Evolutionary conservation across 306 rosid species (phyloP).

Genomic region (Astragalus membranaceus): DNA sequence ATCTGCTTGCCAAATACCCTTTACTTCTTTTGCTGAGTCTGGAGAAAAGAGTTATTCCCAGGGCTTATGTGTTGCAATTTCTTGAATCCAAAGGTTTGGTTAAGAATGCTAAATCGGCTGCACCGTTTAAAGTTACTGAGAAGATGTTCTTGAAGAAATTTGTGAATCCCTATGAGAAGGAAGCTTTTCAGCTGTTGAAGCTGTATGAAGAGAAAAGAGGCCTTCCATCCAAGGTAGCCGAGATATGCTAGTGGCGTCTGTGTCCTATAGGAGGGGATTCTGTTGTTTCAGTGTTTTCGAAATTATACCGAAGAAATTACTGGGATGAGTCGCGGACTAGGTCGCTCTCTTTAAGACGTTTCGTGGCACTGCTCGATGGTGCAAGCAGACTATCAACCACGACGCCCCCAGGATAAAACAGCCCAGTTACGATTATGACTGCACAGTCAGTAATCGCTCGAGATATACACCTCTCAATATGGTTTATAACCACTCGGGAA

Average conservation of each 20-base stretch:
- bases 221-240: not conserved
- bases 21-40: conserved; percentile 17
- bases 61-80: conserved; percentile 29
- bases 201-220: conserved; percentile 15
- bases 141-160: conserved; percentile 1
- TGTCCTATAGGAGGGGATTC: too few relatives aligned
- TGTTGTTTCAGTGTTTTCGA: too few relatives aligned
- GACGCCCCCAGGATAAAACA: too few relatives aligned
- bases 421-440: too few relatives aligned
- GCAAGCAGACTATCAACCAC: too few relatives aligned
- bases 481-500: too few relatives aligned
- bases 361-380: too few relatives aligned
- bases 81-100: conserved; percentile 27
- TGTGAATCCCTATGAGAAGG: conserved; percentile 13
- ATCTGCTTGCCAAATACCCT: not conserved
- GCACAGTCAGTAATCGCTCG: too few relatives aligned
- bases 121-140: not conserved
- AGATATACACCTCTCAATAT: too few relatives aligned
- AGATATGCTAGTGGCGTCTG: not conserved
- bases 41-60: conserved; percentile 32
- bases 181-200: conserved; percentile 23
- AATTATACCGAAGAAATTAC: too few relatives aligned
- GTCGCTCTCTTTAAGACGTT: too few relatives aligned
- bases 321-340: too few relatives aligned
- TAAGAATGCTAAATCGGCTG: not conserved